These are phyloP conservation scores for Psidium friedrichsthalianum DNA, from an alignment of 345 rosid species.

Conservation along the genomic window DNA sequence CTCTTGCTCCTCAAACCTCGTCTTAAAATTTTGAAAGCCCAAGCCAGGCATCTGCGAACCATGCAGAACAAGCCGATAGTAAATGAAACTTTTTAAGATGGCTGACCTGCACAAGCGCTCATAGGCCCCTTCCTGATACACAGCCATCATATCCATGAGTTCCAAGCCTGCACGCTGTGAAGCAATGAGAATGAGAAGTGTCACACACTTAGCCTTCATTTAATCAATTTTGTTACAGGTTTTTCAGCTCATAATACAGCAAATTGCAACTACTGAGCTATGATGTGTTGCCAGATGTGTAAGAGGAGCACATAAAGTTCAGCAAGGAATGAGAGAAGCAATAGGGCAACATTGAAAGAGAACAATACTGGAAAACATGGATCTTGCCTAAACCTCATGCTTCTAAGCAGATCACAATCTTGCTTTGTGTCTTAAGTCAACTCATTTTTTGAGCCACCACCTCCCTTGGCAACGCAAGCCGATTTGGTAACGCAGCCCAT, in stretches of 20 bases:
- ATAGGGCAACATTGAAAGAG: neutral
- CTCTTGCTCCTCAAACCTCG: neutral
- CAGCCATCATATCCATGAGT: constrained; percentile 99
- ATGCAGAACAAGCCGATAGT: neutral
- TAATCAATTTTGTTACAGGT: neutral
- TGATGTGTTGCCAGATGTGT: neutral
- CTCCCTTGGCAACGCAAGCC: neutral
- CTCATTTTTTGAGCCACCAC: neutral
- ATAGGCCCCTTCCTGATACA: constrained; percentile 98
- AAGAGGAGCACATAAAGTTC: neutral
- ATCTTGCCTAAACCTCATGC: neutral
- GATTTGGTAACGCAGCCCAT: neutral
- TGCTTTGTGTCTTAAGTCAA: neutral
- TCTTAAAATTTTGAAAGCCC: neutral
- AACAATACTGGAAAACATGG: neutral
- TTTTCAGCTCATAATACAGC: neutral
- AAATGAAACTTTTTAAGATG: neutral
- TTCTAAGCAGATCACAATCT: neutral
- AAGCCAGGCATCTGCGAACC: neutral
- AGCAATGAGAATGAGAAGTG: constrained; percentile 11
- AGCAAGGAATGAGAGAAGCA: neutral
- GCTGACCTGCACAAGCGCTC: constrained; percentile 93
- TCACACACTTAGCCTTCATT: neutral
- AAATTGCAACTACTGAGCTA: neutral
- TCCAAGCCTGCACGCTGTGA: constrained; percentile 97